phyloP scores from a whole-genome alignment of 2,329 filamentous ascomycete genomes.

The Ascochyta lentis region DNA sequence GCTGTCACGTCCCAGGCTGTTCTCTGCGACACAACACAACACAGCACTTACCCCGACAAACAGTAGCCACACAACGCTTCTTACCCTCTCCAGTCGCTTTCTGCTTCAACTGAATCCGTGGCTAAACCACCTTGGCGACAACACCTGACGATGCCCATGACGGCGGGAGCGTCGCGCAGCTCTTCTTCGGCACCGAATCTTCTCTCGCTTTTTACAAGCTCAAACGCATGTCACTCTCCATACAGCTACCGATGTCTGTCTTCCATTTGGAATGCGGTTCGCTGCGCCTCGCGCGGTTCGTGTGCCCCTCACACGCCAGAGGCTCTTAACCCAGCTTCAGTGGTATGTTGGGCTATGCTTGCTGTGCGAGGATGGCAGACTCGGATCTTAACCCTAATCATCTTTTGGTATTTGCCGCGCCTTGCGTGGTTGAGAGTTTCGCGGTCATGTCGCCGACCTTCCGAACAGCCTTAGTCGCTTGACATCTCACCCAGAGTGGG shows the following conservation, averaged over 20 bases:
- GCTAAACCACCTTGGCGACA: constrained; percentile 14
- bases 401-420: constrained; percentile 67
- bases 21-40: constrained; percentile 16
- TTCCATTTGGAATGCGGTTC: constrained; percentile 66
- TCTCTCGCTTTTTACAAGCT: constrained; percentile 45
- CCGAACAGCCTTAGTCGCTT: constrained; percentile 62
- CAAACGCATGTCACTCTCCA: constrained; percentile 74
- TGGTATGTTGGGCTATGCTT: constrained; percentile 51
- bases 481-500: constrained; percentile 28
- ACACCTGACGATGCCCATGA: constrained; percentile 38
- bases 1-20: constrained; percentile 10
- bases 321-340: constrained; percentile 65
- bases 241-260: constrained; percentile 78
- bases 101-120: constrained; percentile 2
- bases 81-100: constrained; percentile 3
- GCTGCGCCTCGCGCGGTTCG: constrained; percentile 50
- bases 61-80: constrained; percentile 21
- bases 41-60: constrained; percentile 16
- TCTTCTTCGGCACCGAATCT: constrained; percentile 29
- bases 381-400: constrained; percentile 99
- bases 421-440: constrained; percentile 50
- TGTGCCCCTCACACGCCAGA: constrained; percentile 60
- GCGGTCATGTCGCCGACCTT: constrained; percentile 68
- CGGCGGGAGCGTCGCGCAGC: constrained; percentile 34
- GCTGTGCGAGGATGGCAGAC: constrained; percentile 64